phyloP scores from a whole-genome alignment of 129 eudicot genomes.

The Centaurea solstitialis region DNA sequence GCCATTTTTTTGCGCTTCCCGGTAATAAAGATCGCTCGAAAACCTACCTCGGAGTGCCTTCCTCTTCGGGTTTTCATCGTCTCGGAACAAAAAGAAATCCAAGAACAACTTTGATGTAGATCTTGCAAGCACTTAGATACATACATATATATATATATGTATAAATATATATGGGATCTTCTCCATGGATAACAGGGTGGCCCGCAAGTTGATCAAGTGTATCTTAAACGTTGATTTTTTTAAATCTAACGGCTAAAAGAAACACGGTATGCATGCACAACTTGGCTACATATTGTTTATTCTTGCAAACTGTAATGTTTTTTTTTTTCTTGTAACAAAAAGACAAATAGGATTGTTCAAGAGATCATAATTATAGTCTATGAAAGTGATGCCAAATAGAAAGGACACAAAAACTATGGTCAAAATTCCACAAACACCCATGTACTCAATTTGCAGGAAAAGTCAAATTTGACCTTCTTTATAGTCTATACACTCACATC shows the following conservation, averaged over 20 bases:
- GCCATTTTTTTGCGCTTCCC: background rate
- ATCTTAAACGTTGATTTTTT: conserved; percentile 22
- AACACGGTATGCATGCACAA: conserved; percentile 40
- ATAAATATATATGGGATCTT: background rate
- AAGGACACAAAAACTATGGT: conserved; percentile 35
- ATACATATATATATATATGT: background rate
- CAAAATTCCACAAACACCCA: conserved; percentile 45
- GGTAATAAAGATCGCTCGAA: conserved; percentile 12
- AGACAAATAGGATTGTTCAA: conserved; percentile 5
- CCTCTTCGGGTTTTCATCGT: conserved; percentile 77
- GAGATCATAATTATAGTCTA: conserved; percentile 9
- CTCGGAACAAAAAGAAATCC: conserved; percentile 13
- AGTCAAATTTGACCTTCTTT: conserved; percentile 59
- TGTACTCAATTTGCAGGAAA: conserved; percentile 51
- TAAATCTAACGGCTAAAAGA: conserved; percentile 17
- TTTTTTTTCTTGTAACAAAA: background rate
- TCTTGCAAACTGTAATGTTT: background rate
- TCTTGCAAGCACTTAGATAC: conserved; percentile 34
- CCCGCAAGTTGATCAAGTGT: conserved; percentile 23
- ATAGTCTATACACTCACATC: conserved; percentile 15
- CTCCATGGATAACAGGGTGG: conserved; percentile 11
- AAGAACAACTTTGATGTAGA: conserved; percentile 10
- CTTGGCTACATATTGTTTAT: conserved; percentile 21
- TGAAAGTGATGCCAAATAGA: conserved; percentile 12
- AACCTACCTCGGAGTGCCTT: conserved; percentile 75